Base-by-base conservation (phyloP, 768 basidiomycete species). In the Panaeolus papilionaceus region DNA sequence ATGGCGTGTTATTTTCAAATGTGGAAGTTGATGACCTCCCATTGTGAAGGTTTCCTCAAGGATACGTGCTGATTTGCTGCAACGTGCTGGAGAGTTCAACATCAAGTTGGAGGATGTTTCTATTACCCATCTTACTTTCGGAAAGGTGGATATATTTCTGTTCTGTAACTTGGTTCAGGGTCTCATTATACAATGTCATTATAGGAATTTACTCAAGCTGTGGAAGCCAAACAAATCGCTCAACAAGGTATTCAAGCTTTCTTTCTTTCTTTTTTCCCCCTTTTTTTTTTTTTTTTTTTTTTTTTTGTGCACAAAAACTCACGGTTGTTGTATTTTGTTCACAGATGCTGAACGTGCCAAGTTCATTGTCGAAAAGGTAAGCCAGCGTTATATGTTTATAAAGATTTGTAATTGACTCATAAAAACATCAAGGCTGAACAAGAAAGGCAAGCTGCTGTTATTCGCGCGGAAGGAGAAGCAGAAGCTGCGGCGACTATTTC, bases 201-300 rank as follows among this genome's bases (percentile, higher is more conserved):
- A 2, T 69, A 94, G 93, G 94, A 95, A 88, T 95, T 95, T 76
- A 94, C 94, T 6, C 90, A 92, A 90, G 98, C 98, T n/a, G 98
- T 99, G 9, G 98, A 99, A 81, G 97, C 97, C 45, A 99, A 99
- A 79, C 98, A 99, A 79, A 98, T 99, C 77, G 98, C 98, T 10
- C 98, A 99, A 78, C 98, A 99, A 87, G 94, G 94, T 94, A 72
- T 61, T 82, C 70, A 37, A 62, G 62, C 23, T 38, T 16, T 39
- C 20, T 28, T 61, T 38, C 12, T 40, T 14, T 2, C n/a, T 33
- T 20, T 39, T 16, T 28, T 16, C 23, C 23, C 23, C 23, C 23
- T 1, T 23, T 61, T 38, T 18, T 40, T 14, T 2, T 23, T 33
- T n/a, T 39, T 18, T 28, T 16, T 51, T 23, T 37, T 5, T 33